Percentiles rank a stretch among this genome's conserved stretches.
These are phyloP conservation scores for Coprinopsis strossmayeri DNA, from an alignment of 768 basidiomycete species.

Conservation along the genomic window DNA sequence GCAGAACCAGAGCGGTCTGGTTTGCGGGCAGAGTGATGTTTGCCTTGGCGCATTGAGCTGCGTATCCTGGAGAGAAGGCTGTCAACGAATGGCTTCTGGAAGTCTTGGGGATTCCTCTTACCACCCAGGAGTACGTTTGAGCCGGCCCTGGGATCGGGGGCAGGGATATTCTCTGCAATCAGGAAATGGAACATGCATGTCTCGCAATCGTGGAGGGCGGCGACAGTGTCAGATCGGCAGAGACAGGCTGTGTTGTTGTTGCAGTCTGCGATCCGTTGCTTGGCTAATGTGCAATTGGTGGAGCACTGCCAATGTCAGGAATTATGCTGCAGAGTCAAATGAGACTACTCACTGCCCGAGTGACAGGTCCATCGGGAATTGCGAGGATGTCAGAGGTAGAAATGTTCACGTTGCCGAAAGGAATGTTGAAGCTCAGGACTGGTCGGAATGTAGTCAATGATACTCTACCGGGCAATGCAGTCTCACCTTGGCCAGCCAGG, in stretches of 20 bases:
- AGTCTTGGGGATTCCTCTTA: slow-evolving; percentile 25
- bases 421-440: slow-evolving; percentile 45
- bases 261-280: slow-evolving; percentile 31
- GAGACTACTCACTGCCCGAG: slow-evolving; percentile 18
- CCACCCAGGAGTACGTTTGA: slow-evolving; percentile 54
- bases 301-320: slow-evolving; percentile 26
- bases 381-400: slow-evolving; percentile 38
- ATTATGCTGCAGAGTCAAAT: slow-evolving; percentile 16
- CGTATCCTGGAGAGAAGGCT: slow-evolving; percentile 43
- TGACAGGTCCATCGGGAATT: slow-evolving; percentile 27
- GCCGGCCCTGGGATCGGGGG: slow-evolving; percentile 49
- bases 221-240: slow-evolving; percentile 39
- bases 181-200: slow-evolving; percentile 60
- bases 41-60: slow-evolving; percentile 33
- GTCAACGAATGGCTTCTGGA: neutral
- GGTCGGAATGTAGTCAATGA: too few species aligned
- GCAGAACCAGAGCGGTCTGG: slow-evolving; percentile 36
- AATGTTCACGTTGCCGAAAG: slow-evolving; percentile 32
- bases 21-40: slow-evolving; percentile 33
- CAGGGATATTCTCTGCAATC: slow-evolving; percentile 40
- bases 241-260: slow-evolving; percentile 43
- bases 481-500: slow-evolving; percentile 54
- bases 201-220: slow-evolving; percentile 45
- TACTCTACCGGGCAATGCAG: too few species aligned
- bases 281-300: slow-evolving; percentile 22